Evolutionary conservation across 75 land plant species (phyloP).

Genomic region (Chamaecyparis obtusa): DNA sequence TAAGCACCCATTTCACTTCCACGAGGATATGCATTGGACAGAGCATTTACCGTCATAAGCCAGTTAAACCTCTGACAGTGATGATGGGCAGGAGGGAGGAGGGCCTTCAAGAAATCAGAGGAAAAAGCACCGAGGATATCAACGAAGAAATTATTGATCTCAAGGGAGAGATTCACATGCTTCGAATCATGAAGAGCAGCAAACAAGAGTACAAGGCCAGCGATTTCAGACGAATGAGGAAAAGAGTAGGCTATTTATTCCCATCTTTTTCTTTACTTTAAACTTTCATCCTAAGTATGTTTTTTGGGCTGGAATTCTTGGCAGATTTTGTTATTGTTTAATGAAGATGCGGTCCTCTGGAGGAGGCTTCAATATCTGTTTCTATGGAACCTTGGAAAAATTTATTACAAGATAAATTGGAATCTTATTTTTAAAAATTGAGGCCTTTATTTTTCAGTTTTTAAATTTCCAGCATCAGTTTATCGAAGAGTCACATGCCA

Average conservation of each 20-base stretch:
- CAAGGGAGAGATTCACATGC: slow-evolving; percentile 90
- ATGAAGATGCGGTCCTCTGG: not conserved
- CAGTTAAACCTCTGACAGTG: not conserved
- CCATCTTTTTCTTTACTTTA: not conserved
- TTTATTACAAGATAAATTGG: not conserved
- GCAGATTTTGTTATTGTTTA: not conserved
- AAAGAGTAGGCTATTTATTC: slow-evolving; percentile 43
- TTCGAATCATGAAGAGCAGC: slow-evolving; percentile 68
- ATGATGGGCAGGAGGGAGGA: slow-evolving; percentile 90
- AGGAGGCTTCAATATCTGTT: not conserved
- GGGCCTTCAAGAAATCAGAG: slow-evolving; percentile 73
- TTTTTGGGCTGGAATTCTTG: not conserved
- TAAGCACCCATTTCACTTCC: not conserved
- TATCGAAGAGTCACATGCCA: no score
- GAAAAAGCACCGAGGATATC: slow-evolving; percentile 70
- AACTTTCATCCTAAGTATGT: not conserved
- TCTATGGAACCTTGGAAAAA: no score
- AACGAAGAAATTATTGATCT: slow-evolving; percentile 77
- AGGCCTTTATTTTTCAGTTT: not conserved
- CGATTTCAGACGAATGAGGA: slow-evolving; percentile 80
- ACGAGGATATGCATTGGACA: not conserved
- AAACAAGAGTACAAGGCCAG: slow-evolving; percentile 79
- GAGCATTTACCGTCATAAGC: not conserved
- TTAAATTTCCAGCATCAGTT: not conserved
- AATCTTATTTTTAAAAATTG: not conserved